Evolutionary conservation across 169 alveolate species (phyloP).

Genomic region (Cyclospora cayetanensis): DNA sequence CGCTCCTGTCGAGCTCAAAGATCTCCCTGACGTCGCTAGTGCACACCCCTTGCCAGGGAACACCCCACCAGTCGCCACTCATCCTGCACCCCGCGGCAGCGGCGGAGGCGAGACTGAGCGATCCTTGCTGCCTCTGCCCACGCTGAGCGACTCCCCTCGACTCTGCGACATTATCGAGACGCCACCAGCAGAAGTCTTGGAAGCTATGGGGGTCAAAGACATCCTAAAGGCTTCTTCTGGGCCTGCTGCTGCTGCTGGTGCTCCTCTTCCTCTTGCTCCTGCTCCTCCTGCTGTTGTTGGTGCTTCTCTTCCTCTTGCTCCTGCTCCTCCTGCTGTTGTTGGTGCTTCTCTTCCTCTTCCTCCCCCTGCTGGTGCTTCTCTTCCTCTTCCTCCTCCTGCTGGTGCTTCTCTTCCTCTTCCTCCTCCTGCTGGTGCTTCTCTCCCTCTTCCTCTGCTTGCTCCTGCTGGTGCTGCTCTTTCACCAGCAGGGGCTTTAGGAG

Average conservation of each 20-base stretch:
- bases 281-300: neutral
- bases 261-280: neutral
- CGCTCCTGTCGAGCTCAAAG: no score
- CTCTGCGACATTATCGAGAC: slow-evolving; percentile 49
- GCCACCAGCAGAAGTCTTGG: slow-evolving; percentile 48
- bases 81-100: no score
- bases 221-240: neutral
- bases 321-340: neutral
- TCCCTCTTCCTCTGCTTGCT: neutral
- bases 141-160: slow-evolving; percentile 50
- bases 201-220: slow-evolving; percentile 50
- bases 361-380: slow-evolving; percentile 2
- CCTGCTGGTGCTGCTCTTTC: neutral
- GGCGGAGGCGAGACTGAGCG: no score
- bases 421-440: slow-evolving; percentile 8
- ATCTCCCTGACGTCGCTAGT: no score
- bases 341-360: neutral
- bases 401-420: neutral
- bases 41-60: no score
- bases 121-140: neutral
- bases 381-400: neutral
- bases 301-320: neutral
- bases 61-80: no score
- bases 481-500: no score
- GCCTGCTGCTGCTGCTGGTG: neutral